Evolutionary conservation across 2,329 filamentous ascomycete genomes (phyloP), one percentile per base, ranked within the genome.

Genomic region (Xylariaceae sp.): DNA sequence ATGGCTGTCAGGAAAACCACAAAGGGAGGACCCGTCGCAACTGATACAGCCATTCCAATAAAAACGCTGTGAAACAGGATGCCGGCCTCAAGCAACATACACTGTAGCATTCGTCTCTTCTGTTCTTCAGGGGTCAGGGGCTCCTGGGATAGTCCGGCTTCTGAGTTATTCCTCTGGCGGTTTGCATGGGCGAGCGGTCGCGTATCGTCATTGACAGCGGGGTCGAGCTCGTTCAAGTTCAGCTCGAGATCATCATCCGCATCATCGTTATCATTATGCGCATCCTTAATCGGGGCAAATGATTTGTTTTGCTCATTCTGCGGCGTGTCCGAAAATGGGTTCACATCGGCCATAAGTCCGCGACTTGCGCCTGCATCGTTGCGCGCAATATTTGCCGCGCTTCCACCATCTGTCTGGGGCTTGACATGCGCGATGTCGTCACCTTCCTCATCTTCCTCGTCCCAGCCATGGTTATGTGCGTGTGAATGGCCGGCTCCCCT

Each of bases 21-120:
- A 69, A 94, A 94, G 1, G 88, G 85, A 0, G 89, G 87, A 0
- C 89, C 89, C 0, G 88, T 91, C 0, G 90, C 87, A 0, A 94
- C 90, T 0, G 88, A 91, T 35, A 94, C 80, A 3, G 90, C 89
- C 88, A 93, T 92, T 62, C 90, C 90, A 67, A 94, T 93, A 69
- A 94, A 94, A 56, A 94, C 80, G 69, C 86, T 89, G 76, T 94
- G 90, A 71, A 93, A 93, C 13, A 94, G 80, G 62, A 94, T 93
- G 17, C 90, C 90, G 0, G 89, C 89, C 74, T 93, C 90, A 2
- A 94, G 82, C 23, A 94, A 80, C 51, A 93, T 77, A 66, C 89
- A 92, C 72, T 94, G 90, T 8, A 92, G 76, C 66, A 92, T 80
- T 64, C 88, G 81, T 9, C 87, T 82, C 68, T 86, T 83, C 60